Evolutionary conservation across 805 yeast species (phyloP).

Genomic region (Lipomyces lipofer): DNA sequence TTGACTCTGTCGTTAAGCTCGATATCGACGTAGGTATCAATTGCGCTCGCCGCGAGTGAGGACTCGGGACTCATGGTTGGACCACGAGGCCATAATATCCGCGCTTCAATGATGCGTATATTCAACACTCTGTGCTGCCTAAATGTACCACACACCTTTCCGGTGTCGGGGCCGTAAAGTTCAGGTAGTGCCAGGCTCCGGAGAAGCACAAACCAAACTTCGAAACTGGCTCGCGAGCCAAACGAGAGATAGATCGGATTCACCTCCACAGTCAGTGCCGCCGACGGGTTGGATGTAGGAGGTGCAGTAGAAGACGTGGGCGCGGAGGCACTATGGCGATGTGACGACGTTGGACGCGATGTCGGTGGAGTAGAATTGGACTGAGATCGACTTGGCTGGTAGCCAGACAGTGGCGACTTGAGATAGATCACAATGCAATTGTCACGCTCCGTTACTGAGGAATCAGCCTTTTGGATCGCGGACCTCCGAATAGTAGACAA

Average conservation of each 20-base stretch:
- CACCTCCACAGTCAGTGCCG: conserved; percentile 1
- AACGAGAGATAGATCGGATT: conserved; percentile 25
- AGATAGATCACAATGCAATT: conserved; percentile 24
- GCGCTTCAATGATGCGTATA: conserved; percentile 24
- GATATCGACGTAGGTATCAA: conserved; percentile 62
- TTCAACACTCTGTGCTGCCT: conserved; percentile 20
- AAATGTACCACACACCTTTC: conserved; percentile 20
- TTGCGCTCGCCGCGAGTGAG: conserved; percentile 8
- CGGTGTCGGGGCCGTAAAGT: conserved; percentile 29
- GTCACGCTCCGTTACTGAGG: conserved; percentile 25
- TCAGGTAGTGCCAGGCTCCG: conserved; percentile 27
- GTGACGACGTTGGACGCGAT: background rate
- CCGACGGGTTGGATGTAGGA: background rate
- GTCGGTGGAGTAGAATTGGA: background rate
- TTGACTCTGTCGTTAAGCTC: conserved; percentile 71
- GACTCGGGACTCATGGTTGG: conserved; percentile 17
- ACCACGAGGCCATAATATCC: conserved; percentile 20
- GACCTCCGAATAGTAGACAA: conserved; percentile 25
- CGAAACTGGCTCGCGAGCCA: conserved; percentile 14
- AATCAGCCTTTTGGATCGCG: conserved; percentile 25
- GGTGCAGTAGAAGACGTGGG: conserved; percentile 4
- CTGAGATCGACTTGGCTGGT: background rate
- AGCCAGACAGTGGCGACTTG: conserved; percentile 2
- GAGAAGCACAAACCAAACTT: conserved; percentile 28
- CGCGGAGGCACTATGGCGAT: background rate